Evolutionary conservation across 192 early-diverging fungal genomes (phyloP).

Genomic region (Umbelopsis sp.): DNA sequence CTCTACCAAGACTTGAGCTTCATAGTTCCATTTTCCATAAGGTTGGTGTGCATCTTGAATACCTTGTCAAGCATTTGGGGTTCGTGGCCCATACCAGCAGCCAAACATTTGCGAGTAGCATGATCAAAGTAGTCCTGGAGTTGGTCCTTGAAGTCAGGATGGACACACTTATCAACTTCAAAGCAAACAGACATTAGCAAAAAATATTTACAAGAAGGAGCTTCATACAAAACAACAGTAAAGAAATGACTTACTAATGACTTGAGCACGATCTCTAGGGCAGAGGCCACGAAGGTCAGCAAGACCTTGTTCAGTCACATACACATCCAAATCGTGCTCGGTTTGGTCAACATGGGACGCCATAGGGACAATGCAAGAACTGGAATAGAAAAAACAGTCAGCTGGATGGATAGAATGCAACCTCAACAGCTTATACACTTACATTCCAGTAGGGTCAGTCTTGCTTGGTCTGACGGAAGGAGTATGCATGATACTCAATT

Average conservation of each 20-base stretch:
- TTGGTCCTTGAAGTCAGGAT: constrained; percentile 42
- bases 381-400: background rate
- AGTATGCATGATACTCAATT: constrained; percentile 45
- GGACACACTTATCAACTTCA: constrained; percentile 41
- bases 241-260: constrained; percentile 38
- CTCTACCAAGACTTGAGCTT: constrained; percentile 40
- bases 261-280: constrained; percentile 41
- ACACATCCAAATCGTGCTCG: constrained; percentile 46
- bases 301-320: constrained; percentile 47
- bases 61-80: constrained; percentile 48
- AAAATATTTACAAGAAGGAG: background rate
- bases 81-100: constrained; percentile 40
- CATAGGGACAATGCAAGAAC: constrained; percentile 44
- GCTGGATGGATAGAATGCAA: too few species aligned
- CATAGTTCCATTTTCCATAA: constrained; percentile 45
- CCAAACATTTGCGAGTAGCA: constrained; percentile 39
- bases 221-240: background rate
- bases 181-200: background rate
- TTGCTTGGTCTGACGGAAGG: constrained; percentile 43
- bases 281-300: constrained; percentile 44
- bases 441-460: constrained; percentile 37
- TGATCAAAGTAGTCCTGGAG: constrained; percentile 43
- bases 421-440: background rate
- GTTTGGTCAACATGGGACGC: constrained; percentile 45
- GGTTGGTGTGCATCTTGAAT: constrained; percentile 45